A percentile compares a stretch with the other conserved stretches of the same genome.
These are phyloP conservation scores for Bonnemaisonia californica DNA, from an alignment of 31 red algal genomes.

Conservation along the genomic window DNA sequence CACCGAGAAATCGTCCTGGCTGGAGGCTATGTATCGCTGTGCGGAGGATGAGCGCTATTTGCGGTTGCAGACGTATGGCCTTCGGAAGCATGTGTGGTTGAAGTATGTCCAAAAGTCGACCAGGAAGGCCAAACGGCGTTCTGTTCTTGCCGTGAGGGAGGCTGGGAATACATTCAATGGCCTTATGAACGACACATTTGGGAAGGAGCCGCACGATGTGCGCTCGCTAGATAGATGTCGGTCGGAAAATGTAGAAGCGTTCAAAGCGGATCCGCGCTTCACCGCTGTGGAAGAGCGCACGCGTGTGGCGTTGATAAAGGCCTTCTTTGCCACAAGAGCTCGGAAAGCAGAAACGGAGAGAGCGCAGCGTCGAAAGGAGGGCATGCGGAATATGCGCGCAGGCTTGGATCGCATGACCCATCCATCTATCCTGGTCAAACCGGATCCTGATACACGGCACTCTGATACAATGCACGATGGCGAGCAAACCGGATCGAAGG, in stretches of 20 bases:
- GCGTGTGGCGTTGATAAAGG: conserved; percentile 26
- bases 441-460: background rate
- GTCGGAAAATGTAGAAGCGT: conserved; percentile 27
- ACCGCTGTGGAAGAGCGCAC: conserved; percentile 47
- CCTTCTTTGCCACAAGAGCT: conserved; percentile 41
- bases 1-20: conserved; percentile 38
- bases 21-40: conserved; percentile 58
- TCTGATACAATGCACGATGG: background rate
- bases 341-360: conserved; percentile 22
- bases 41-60: conserved; percentile 40
- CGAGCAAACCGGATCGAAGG: background rate
- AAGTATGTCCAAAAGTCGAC: conserved; percentile 40
- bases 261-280: conserved; percentile 51
- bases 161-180: conserved; percentile 13
- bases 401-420: conserved; percentile 37
- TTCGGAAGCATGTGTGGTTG: conserved; percentile 43
- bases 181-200: conserved; percentile 42
- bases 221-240: conserved; percentile 38
- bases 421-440: conserved; percentile 18
- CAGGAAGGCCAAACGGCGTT: background rate
- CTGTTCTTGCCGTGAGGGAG: conserved; percentile 12
- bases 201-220: conserved; percentile 42
- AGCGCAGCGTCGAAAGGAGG: conserved; percentile 27
- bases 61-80: conserved; percentile 35
- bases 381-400: conserved; percentile 22